Conservation (phyloP, 306 rosid species). For the Begonia masoniana region DNA sequence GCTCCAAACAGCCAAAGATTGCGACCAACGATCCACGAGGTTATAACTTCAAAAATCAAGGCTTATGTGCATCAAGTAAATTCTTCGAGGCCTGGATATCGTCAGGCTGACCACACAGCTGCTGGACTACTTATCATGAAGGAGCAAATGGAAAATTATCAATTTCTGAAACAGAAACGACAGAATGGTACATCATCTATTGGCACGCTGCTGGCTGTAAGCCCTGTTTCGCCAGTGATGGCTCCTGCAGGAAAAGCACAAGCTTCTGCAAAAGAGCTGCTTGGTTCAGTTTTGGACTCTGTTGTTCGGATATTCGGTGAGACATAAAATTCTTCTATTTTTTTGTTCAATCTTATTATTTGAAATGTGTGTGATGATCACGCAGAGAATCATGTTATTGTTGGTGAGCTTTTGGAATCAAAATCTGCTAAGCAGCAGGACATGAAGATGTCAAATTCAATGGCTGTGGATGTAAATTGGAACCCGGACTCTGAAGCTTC, state of each 20-base stretch:
- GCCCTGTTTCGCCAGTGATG: conserved; percentile 97
- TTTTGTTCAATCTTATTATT: conserved; percentile 1
- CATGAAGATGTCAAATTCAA: conserved; percentile 61
- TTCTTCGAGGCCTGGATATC: conserved; percentile 52
- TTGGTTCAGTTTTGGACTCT: conserved; percentile 76
- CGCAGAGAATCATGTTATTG: conserved; percentile 88
- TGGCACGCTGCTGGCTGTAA: conserved; percentile 75
- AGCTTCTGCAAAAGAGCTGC: conserved; percentile 71
- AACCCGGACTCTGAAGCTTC: conserved; percentile 81
- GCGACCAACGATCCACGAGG: conserved; percentile 88
- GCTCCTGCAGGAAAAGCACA: conserved; percentile 93
- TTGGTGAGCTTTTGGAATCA: conserved; percentile 84
- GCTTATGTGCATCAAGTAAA: conserved; percentile 52
- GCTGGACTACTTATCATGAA: conserved; percentile 58
- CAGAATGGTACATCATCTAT: conserved; percentile 70
- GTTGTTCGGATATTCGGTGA: conserved; percentile 79
- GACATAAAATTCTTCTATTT: conserved; percentile 16
- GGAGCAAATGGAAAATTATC: conserved; percentile 76
- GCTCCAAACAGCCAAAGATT: conserved; percentile 68
- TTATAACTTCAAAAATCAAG: conserved; percentile 81
- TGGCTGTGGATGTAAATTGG: conserved; percentile 51
- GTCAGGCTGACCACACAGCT: conserved; percentile 36
- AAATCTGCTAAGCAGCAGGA: conserved; percentile 58
- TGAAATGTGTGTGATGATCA: conserved; percentile 1
- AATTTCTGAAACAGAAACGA: conserved; percentile 72